A percentile compares a stretch with the other conserved stretches of the same genome.
phyloP scores from a whole-genome alignment of 441 rosid genomes.

The Populus hybrid region DNA sequence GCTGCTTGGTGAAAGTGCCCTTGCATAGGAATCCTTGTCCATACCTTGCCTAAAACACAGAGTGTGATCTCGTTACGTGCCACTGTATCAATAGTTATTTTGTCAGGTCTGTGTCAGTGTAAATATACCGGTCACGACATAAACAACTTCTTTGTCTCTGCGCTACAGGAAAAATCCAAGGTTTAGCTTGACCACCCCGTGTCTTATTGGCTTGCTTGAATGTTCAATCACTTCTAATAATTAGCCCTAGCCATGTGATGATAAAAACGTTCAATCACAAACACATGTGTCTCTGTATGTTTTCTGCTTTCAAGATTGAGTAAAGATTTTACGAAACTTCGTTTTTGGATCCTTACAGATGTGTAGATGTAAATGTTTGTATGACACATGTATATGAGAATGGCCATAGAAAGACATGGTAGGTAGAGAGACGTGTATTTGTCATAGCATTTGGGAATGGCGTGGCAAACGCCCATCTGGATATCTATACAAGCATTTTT shows the following conservation, averaged over 20 bases:
- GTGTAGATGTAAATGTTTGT: neutral
- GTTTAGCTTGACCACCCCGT: neutral
- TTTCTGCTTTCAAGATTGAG: neutral
- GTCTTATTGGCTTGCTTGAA: neutral
- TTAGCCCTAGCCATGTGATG: too few relatives aligned
- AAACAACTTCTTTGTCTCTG: neutral
- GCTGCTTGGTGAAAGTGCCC: conserved; percentile 14
- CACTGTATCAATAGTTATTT: neutral
- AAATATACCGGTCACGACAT: neutral
- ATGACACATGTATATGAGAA: too few relatives aligned
- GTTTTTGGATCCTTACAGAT: neutral
- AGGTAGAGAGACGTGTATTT: too few relatives aligned
- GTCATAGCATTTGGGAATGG: too few relatives aligned
- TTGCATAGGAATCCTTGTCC: conserved; percentile 17
- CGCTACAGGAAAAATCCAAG: neutral
- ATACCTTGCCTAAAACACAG: neutral
- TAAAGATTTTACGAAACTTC: neutral
- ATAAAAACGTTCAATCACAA: neutral
- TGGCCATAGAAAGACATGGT: too few relatives aligned
- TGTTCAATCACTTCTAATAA: neutral
- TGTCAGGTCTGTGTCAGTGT: neutral
- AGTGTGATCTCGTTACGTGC: conserved; percentile 13
- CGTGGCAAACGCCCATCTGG: too few relatives aligned
- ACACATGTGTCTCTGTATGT: neutral
- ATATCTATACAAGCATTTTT: too few relatives aligned